These are phyloP conservation scores for Phytophthora meadii DNA, from an alignment of 352 stramenopile genomes.

Conservation along the genomic window DNA sequence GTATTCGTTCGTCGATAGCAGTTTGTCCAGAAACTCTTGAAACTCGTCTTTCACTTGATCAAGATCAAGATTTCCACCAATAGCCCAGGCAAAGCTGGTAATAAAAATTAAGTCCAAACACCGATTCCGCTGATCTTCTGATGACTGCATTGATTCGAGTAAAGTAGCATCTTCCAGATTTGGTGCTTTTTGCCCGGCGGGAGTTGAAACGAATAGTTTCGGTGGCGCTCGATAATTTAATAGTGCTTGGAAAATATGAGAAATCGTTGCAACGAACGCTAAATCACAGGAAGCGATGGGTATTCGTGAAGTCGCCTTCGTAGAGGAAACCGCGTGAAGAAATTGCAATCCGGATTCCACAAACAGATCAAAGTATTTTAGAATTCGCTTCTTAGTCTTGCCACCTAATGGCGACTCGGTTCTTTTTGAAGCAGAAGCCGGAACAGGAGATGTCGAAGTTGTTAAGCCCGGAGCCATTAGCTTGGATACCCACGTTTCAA, in stretches of 20 bases:
- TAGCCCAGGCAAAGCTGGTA: conserved; percentile 78
- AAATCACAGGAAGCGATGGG: conserved; percentile 60
- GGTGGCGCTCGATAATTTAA: conserved; percentile 44
- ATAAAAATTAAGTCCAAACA: conserved; percentile 74
- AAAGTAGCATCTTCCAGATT: not conserved
- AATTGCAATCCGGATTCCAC: conserved; percentile 61
- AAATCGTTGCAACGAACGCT: conserved; percentile 58
- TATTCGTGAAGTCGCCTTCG: conserved; percentile 22
- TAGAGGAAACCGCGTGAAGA: conserved; percentile 29
- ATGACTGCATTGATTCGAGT: conserved; percentile 22
- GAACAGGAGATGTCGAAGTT: not conserved
- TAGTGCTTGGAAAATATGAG: conserved; percentile 67
- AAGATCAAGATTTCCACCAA: conserved; percentile 67
- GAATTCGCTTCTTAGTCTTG: conserved; percentile 49
- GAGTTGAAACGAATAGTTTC: conserved; percentile 45
- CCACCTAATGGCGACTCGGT: conserved; percentile 27
- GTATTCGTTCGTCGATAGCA: conserved; percentile 53
- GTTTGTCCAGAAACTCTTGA: conserved; percentile 56
- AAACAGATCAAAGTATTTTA: conserved; percentile 72
- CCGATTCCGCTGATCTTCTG: conserved; percentile 58
- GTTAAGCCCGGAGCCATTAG: conserved; percentile 34
- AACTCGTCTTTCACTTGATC: conserved; percentile 48
- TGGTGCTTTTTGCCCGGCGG: conserved; percentile 2
- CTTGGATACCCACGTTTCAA: conserved; percentile 66
- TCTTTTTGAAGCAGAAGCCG: conserved; percentile 3